Evolutionary conservation across 139 green algal species (phyloP).

Genomic region (Micractinium conductrix): DNA sequence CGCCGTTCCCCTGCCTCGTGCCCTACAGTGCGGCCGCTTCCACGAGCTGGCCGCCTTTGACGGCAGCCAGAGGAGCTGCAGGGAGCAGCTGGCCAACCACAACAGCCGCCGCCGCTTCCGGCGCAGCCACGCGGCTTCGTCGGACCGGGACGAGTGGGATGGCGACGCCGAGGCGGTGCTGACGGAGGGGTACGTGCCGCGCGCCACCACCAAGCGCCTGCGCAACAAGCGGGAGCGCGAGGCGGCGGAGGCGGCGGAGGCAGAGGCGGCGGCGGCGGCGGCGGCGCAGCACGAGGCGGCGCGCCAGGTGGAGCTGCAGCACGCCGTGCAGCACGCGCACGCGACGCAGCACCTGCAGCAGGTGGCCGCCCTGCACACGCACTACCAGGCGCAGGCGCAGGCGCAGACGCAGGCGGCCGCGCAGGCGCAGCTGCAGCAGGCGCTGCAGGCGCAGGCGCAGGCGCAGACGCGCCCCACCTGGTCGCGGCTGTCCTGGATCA

Average conservation of each 20-base stretch:
- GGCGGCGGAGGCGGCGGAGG: not conserved
- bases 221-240: not conserved
- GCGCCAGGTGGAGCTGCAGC: not conserved
- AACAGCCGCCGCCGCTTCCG: constrained; percentile 14
- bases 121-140: not conserved
- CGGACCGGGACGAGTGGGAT: not conserved
- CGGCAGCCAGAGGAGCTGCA: constrained; percentile 7
- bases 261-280: not conserved
- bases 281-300: not conserved
- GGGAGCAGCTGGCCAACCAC: constrained; percentile 25
- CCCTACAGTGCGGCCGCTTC: constrained; percentile 28
- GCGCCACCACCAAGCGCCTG: constrained; percentile 1
- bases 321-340: too few species aligned
- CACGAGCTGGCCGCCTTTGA: constrained; percentile 24
- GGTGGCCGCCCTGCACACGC: not conserved
- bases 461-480: not conserved
- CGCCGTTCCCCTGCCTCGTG: too few species aligned
- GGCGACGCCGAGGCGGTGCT: not conserved
- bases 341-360: not conserved
- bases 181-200: not conserved
- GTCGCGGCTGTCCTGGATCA: not conserved
- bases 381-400: not conserved
- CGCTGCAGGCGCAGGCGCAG: not conserved
- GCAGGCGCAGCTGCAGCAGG: not conserved
- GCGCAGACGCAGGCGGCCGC: not conserved